phyloP scores from a whole-genome alignment of 176 grass and related monocot genomes.

The Olyra latifolia region DNA sequence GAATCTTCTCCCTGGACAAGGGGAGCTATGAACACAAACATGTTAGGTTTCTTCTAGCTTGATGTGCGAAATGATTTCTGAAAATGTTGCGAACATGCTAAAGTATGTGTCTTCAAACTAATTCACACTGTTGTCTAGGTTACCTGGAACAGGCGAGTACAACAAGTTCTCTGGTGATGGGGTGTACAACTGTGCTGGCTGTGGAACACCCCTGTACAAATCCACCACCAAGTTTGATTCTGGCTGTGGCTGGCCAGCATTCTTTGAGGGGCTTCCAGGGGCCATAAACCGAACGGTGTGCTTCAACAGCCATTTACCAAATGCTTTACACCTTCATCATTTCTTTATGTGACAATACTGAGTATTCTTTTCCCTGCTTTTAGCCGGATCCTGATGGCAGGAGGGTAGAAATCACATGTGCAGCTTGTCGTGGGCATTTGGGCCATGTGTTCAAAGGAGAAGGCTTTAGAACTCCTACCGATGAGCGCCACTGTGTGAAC shows the following conservation, averaged over 20 bases:
- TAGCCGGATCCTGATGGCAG: conserved; percentile 78
- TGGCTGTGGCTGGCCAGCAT: conserved; percentile 90
- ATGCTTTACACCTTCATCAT: neutral
- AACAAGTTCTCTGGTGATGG: conserved; percentile 68
- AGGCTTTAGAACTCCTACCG: conserved; percentile 83
- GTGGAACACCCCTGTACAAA: conserved; percentile 73
- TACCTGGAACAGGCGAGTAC: conserved; percentile 64
- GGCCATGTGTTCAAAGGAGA: conserved; percentile 92
- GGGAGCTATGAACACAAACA: neutral
- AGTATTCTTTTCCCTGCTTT: neutral
- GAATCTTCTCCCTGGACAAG: neutral
- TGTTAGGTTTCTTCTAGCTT: neutral
- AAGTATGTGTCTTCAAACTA: neutral
- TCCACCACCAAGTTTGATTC: conserved; percentile 92
- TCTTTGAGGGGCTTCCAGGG: conserved; percentile 85
- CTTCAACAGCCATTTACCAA: neutral
- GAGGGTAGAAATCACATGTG: conserved; percentile 73
- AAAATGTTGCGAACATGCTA: neutral
- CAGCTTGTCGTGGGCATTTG: conserved; percentile 78
- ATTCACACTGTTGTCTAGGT: conserved; percentile 32
- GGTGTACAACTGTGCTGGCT: conserved; percentile 67
- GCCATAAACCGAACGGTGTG: conserved; percentile 68
- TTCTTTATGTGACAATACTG: neutral
- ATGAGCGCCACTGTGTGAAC: conserved; percentile 93
- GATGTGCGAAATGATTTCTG: neutral